Evolutionary conservation across 225 moss, liverwort and hornwort species (phyloP).

Genomic region (Neckera pumila): DNA sequence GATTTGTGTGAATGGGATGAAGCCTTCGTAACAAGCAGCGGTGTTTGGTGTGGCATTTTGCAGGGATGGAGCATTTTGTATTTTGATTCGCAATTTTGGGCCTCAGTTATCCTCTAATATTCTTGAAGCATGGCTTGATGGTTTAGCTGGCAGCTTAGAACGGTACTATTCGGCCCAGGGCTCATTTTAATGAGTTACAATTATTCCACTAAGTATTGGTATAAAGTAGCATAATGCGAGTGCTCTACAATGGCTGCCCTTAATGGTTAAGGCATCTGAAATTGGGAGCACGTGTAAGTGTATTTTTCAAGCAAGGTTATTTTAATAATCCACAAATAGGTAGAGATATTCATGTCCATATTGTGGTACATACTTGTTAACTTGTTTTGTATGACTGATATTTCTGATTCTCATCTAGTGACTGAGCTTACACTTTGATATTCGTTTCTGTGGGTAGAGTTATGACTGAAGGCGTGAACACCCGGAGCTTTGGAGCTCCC

Average conservation of each 20-base stretch:
- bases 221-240: neutral
- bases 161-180: constrained; percentile 31
- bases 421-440: neutral
- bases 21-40: neutral
- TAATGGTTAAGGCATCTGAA: neutral
- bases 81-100: constrained; percentile 64
- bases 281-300: neutral
- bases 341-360: neutral
- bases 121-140: constrained; percentile 66
- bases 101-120: constrained; percentile 25
- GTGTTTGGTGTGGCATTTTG: constrained; percentile 6
- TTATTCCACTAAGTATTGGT: neutral
- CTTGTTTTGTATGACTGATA: neutral
- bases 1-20: neutral
- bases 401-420: neutral
- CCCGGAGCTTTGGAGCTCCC: constrained; percentile 61
- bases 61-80: constrained; percentile 87
- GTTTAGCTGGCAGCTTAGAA: constrained; percentile 62
- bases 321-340: neutral
- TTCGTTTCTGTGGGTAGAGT: constrained; percentile 37
- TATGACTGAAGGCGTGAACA: constrained; percentile 66
- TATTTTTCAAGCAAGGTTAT: neutral
- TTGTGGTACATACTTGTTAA: neutral
- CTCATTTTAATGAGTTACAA: neutral
- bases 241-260: neutral